phyloP scores from a whole-genome alignment of 257 asterid genomes.

The Echites panduratus region DNA sequence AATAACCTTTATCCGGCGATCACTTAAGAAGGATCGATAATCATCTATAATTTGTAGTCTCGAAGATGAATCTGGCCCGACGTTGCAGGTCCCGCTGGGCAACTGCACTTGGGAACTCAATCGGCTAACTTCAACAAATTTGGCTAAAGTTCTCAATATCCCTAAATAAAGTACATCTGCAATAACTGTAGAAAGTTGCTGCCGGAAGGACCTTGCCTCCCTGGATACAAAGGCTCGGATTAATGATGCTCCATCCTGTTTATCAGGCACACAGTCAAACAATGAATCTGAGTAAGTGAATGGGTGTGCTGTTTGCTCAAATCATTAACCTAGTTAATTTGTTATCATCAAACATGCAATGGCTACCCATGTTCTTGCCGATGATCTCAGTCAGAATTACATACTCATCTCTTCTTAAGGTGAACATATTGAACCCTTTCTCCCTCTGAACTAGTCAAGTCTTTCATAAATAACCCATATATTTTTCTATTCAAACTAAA shows the following conservation, averaged over 20 bases:
- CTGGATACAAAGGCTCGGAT: slow-evolving; percentile 52
- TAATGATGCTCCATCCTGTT: slow-evolving; percentile 82
- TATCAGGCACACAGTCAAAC: slow-evolving; percentile 14
- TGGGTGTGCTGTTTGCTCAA: neutral
- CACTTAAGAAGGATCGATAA: slow-evolving; percentile 42
- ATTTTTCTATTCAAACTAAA: no score
- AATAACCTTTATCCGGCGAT: slow-evolving; percentile 81
- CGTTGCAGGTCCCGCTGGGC: slow-evolving; percentile 20
- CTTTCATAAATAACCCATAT: neutral
- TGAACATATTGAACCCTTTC: neutral
- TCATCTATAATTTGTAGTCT: slow-evolving; percentile 19
- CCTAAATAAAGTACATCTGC: slow-evolving; percentile 58
- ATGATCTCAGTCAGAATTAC: neutral
- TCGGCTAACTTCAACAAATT: slow-evolving; percentile 19
- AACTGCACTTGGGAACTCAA: slow-evolving; percentile 26
- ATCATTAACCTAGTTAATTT: neutral
- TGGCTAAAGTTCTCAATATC: slow-evolving; percentile 43
- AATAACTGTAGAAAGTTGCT: slow-evolving; percentile 47
- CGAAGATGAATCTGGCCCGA: slow-evolving; percentile 26
- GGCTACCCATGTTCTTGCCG: neutral
- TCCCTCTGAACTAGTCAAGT: neutral
- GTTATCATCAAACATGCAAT: neutral
- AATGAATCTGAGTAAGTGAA: neutral
- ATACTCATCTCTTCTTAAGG: neutral
- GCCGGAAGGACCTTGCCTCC: slow-evolving; percentile 60